Base-by-base conservation (phyloP, 768 basidiomycete genomes). In the Lactarius indigo region DNA sequence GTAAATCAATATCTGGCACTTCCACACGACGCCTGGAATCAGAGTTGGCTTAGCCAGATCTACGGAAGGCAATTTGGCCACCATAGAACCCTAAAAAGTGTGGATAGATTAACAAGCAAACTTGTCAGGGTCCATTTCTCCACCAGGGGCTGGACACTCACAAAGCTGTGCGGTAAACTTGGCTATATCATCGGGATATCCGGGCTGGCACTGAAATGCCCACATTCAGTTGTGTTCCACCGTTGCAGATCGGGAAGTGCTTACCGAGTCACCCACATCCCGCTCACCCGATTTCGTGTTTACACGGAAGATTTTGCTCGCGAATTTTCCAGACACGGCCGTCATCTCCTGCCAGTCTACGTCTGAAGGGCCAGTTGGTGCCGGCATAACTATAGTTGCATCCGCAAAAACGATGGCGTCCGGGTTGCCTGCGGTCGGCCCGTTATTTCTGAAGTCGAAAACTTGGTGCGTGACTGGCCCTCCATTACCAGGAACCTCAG, bases 401-500 rank as follows among this genome's bases (percentile, higher is more conserved):
- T 26, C 6, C 50, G 23, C 50, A 13, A 15, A 5, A 26, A 52
- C 13, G 50, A 52, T 7, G 13, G 50, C 26, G 4, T 52, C 6
- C 15, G 12, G 12, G 50, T 47, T 47, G 4, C 44, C 50, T 6
- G 15, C 13, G 47, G 12, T 47, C n/a, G 20, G 8, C 9, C n/a
- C 44, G 26, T 17, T 15, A 2, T 12, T 5, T 52, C 23, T 26
- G 2, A 52, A 15, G 50, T 52, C 50, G 23, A 13, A 26, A 15
- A 50, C 50, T 26, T 23, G 50, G 23, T 0, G 1, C 12, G 15
- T 1, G 1, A 0, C n/a, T n/a, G n/a, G n/a, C n/a, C n/a, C n/a
- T n/a, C n/a, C 3, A 5, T 1, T 1, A 50, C 15, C 50, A 2
- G 15, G 5, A 15, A 1, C 0, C 1, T 6, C 23, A 5, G 5